phyloP scores from a whole-genome alignment of 306 rosid genomes.

The Herpetospermum pedunculosum region DNA sequence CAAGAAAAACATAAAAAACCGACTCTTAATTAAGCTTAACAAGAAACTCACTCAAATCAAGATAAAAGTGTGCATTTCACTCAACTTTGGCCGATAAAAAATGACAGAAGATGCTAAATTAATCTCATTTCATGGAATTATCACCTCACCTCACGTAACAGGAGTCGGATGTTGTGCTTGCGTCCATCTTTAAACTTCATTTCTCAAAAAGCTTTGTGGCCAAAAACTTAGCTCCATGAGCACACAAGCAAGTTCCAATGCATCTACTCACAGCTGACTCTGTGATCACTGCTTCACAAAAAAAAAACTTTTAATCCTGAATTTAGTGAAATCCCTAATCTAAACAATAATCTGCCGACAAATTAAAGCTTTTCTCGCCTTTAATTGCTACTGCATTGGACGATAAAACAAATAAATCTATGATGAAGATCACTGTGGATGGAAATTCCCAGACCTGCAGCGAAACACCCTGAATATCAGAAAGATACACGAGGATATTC shows the following conservation, averaged over 20 bases:
- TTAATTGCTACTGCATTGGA: slow-evolving; percentile 69
- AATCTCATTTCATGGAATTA: too few relatives aligned
- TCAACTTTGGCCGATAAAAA: too few relatives aligned
- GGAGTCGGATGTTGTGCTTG: background rate
- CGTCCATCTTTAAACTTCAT: slow-evolving; percentile 3
- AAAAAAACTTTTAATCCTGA: background rate
- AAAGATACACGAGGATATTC: slow-evolving; percentile 3
- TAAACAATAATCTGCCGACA: background rate
- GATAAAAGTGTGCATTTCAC: too few relatives aligned
- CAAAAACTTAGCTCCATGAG: slow-evolving; percentile 46
- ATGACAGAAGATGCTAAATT: too few relatives aligned
- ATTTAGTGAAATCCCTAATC: background rate
- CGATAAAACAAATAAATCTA: slow-evolving; percentile 70
- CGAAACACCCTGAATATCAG: slow-evolving; percentile 13
- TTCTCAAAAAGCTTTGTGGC: slow-evolving; percentile 31
- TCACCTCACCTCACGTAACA: background rate
- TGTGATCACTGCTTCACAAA: slow-evolving; percentile 48
- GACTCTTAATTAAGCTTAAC: too few relatives aligned
- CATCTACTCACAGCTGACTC: slow-evolving; percentile 54
- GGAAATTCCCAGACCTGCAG: slow-evolving; percentile 90
- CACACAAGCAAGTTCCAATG: slow-evolving; percentile 53
- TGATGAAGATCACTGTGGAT: slow-evolving; percentile 58
- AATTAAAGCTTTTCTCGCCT: slow-evolving; percentile 31
- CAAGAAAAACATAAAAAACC: too few relatives aligned
- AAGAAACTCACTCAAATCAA: too few relatives aligned